Percentiles rank a stretch among this genome's conserved stretches.
These are phyloP conservation scores for Mucor ambiguus DNA, from an alignment of 371 early-diverging fungal genomes.

Conservation along the genomic window DNA sequence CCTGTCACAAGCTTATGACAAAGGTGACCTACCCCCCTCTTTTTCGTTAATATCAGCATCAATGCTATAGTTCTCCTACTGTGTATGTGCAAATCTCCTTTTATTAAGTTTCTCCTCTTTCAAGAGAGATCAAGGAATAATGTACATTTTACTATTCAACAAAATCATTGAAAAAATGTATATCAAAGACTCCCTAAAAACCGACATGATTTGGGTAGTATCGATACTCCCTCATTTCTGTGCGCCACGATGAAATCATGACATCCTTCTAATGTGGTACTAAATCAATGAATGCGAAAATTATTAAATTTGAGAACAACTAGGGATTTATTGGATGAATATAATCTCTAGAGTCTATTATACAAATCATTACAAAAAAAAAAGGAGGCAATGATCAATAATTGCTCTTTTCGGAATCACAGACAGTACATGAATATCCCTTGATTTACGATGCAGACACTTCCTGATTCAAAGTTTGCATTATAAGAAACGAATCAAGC, in stretches of 20 bases:
- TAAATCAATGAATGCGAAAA: neutral
- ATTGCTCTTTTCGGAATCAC: neutral
- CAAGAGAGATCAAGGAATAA: neutral
- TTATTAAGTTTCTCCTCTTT: conserved; percentile 5
- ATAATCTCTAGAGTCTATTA: no score
- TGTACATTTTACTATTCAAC: neutral
- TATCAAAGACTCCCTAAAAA: neutral
- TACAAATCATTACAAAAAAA: neutral
- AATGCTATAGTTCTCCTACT: neutral
- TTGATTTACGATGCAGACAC: neutral
- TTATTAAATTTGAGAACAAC: neutral
- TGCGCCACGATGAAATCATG: conserved; percentile 3
- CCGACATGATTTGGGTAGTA: neutral
- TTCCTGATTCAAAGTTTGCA: neutral
- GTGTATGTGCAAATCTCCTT: neutral
- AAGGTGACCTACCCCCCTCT: neutral
- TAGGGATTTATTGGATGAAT: neutral
- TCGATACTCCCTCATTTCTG: neutral
- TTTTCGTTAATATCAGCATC: neutral
- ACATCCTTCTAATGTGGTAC: neutral
- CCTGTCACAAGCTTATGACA: conserved; percentile 3
- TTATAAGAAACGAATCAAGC: no score
- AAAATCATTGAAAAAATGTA: neutral
- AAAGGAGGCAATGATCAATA: neutral
- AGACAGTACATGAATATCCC: neutral